Evolutionary conservation across 2,329 filamentous ascomycete genomes (phyloP), one percentile per base, ranked within the genome.

Genomic region (Cercospora sojina): DNA sequence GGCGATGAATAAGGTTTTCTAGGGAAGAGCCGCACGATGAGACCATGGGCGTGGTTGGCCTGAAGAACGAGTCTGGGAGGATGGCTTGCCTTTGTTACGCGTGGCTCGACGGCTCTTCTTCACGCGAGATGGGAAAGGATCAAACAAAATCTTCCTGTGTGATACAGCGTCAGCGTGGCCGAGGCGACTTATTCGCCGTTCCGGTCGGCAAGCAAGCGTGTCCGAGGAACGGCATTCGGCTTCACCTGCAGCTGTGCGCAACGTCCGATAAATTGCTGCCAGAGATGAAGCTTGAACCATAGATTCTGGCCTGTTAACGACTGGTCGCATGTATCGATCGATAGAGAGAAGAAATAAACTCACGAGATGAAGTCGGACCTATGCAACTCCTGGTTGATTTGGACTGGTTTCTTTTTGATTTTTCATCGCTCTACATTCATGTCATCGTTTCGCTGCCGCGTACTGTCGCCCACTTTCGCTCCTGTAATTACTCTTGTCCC

Each of bases 1-100:
- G 80, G 88, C 88, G 55, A 92, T 95, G 90, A 89, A 87, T 71
- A 93, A 88, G 84, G 81, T 86, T 58, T 92, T 94, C 25, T 77
- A 87, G 66, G 12, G 18, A 57, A 35, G 25, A 41, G 25, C 25
- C 35, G 43, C 43, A 49, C 43, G 20, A 27, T 51, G 23, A 12
- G 47, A 8, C 20, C 10, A 9, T 20, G n/a, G 41, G 41, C 41
- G n/a, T n/a, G 18, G 20, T 56, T 51, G 31, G 58, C 18, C 20
- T 53, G 51, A 61, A 18, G 49, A 9, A 58, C 47, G 31, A n/a
- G 16, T 20, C 47, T 23, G 32, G 35, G 7, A 20, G 20, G 4
- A 51, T 51, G 20, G 47, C 18, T 27, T 25, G 13, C 25, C 0
- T 3, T n/a, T 16, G 12, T 2, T n/a, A 55, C 25, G 61, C 47